Conservation (phyloP, 2,329 filamentous ascomycete genomes). For the Bipolaris cookei region DNA sequence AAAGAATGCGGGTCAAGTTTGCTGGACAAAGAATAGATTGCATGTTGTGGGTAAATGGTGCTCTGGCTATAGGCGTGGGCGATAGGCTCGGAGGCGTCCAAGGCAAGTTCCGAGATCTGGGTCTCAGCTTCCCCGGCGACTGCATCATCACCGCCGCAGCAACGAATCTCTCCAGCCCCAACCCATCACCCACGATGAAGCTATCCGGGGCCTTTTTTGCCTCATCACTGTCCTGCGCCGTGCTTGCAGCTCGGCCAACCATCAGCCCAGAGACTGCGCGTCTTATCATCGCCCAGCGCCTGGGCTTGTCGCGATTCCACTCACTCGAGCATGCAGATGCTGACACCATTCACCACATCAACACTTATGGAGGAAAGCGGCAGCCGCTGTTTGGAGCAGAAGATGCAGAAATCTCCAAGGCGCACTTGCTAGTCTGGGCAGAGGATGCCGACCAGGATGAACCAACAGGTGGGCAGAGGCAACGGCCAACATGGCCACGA, state of each 20-base stretch:
- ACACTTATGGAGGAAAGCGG: conserved; percentile 52
- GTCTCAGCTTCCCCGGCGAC: conserved; percentile 32
- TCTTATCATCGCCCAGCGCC: conserved; percentile 58
- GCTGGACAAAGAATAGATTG: background rate
- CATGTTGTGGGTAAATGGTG: background rate
- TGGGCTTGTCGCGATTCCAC: conserved; percentile 59
- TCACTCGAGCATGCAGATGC: conserved; percentile 49
- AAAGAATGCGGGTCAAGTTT: conserved; percentile 3
- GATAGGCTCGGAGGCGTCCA: conserved; percentile 10
- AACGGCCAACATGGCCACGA: background rate
- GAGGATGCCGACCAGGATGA: conserved; percentile 48
- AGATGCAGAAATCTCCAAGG: conserved; percentile 25
- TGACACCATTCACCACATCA: conserved; percentile 54
- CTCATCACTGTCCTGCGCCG: conserved; percentile 50
- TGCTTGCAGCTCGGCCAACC: conserved; percentile 40
- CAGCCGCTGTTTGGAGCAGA: conserved; percentile 51
- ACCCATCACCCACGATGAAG: conserved; percentile 53
- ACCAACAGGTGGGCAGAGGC: conserved; percentile 38
- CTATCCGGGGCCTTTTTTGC: conserved; percentile 49
- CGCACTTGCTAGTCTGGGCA: conserved; percentile 49
- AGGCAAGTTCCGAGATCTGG: conserved; percentile 23
- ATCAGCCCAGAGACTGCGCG: conserved; percentile 54
- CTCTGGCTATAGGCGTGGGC: background rate
- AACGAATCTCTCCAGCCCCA: conserved; percentile 21
- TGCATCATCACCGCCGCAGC: conserved; percentile 34